Base-by-base conservation (phyloP, 148 eudicot species). In the Chenopodium berlandieri region DNA sequence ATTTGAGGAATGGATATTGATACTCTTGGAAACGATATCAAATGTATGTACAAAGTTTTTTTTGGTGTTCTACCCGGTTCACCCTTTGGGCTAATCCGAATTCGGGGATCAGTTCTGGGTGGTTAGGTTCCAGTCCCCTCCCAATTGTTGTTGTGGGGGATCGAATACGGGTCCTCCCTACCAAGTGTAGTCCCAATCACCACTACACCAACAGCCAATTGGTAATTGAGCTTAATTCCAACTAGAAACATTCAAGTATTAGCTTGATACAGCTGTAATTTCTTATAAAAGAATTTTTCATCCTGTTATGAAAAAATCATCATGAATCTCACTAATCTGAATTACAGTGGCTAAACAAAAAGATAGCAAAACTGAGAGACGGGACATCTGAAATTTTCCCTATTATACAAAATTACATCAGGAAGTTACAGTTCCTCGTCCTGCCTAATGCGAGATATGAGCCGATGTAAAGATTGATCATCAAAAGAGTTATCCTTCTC, bases 391-490 rank as follows among this genome's bases (percentile, higher is more conserved):
- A 54, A 47, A 80, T 20, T 32, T 20, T 32, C 70, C 40, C 62
- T 81, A 52, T 77, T 52, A 23, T 71, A 81, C 80, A 85, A 66
- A 81, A 67, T 78, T 78, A 76, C 81, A 85, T 67, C 71, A 73
- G 16, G 60, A 34, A 71, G 48, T 58, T 25, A 85, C 34, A 82
- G 44, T 72, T 78, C 52, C 64, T 67, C 73, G 32, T 86, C 88
- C 82, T 86, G 78, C 86, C 88, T 88, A 56, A 91, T 82, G 31
- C 86, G 86, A 78, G 82, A 82, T 30, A 78, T 87, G 25, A 94
- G 89, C 87, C 95, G 89, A 64, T 80, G 78, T 76, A 91, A 74
- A 78, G 90, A 84, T 75, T 80, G 76, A 16, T 90, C 92, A 46
- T 86, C 89, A 67, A 83, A 86, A 56, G 88, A 86, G 52, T 71